phyloP scores from a whole-genome alignment of 768 basidiomycete species.

The Hygrocybe coccinea region DNA sequence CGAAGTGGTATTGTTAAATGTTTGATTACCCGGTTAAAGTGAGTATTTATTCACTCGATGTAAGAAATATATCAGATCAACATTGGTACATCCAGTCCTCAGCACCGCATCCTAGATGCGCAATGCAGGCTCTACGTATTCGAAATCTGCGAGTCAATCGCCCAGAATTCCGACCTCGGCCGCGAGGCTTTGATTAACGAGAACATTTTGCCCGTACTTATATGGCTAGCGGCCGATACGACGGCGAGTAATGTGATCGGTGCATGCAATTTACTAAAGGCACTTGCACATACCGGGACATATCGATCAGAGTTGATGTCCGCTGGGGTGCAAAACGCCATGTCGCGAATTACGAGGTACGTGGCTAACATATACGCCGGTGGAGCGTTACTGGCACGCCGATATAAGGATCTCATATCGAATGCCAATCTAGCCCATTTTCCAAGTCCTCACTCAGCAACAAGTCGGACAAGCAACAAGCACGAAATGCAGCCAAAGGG shows the following conservation, averaged over 20 bases:
- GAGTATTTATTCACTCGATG: not conserved
- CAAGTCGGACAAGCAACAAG: too few species aligned
- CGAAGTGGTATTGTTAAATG: slow-evolving; percentile 11
- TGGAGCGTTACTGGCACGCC: too few species aligned
- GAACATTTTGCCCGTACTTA: slow-evolving; percentile 11
- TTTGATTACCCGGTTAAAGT: slow-evolving; percentile 18
- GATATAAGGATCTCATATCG: too few species aligned
- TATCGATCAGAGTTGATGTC: slow-evolving; percentile 9
- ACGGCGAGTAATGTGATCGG: slow-evolving; percentile 10
- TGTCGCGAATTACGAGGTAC: slow-evolving; percentile 15
- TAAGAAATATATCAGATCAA: not conserved
- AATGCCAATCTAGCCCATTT: too few species aligned
- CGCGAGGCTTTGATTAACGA: slow-evolving; percentile 16
- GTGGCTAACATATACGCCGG: too few species aligned
- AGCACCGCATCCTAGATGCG: slow-evolving; percentile 10
- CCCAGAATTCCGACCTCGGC: slow-evolving; percentile 17
- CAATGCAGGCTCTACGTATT: slow-evolving; percentile 11
- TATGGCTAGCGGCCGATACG: slow-evolving; percentile 7
- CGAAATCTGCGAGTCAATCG: slow-evolving; percentile 11
- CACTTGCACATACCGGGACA: slow-evolving; percentile 13
- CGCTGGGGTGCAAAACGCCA: slow-evolving; percentile 10
- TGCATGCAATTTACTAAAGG: slow-evolving; percentile 15
- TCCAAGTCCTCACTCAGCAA: too few species aligned
- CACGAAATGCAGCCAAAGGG: too few species aligned
- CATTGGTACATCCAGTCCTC: slow-evolving; percentile 8